Evolutionary conservation across 1,139 yeast genomes (phyloP), one percentile per base, ranked within the genome.

Genomic region (Entelexis sorbosivorans): DNA sequence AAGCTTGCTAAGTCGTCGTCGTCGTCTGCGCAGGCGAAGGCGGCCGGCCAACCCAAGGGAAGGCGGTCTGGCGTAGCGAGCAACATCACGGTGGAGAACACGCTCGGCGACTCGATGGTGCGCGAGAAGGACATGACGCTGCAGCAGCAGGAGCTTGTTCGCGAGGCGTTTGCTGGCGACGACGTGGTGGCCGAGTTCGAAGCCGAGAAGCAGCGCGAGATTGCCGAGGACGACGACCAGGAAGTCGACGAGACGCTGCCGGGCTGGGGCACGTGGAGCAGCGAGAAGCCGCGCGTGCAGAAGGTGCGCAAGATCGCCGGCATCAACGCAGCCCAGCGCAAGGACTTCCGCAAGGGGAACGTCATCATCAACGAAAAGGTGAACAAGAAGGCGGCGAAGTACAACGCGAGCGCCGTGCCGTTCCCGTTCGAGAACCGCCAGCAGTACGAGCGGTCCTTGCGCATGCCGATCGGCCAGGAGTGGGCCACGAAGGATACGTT

Each of bases 391-490:
- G 82, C 81, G 63, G 71, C 79, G 64, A 86, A 86, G 66, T 89
- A 86, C 68, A 89, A 82, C 65, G 83, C 96, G 3, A 75, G 81
- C 46, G 79, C 81, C 26, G 95, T 91, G 48, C 98, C 98, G 31
- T 89, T 81, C 75, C 97, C 96, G 52, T 91, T 76, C 66, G 96
- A 91, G 68, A 82, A 82, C 55, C 76, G 82, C 63, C 98, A 88
- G 65, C 97, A 91, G 69, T 93, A 91, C 66, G 98, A 91, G 67
- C 77, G 95, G 64, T 81, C 95, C 3, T 73, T 91, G 62, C 77
- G 95, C 64, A 83, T 88, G 88, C 97, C 98, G n/a, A 73, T 91
- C 56, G 98, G 98, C 32, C 95, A 86, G 68, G 96, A 91, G 70
- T 91, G 97, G 97, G 81, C 93, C 5, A 78, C 95, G 13, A 78